phyloP scores from a whole-genome alignment of 2,329 filamentous ascomycete species.

The Monosporascus ibericus region DNA sequence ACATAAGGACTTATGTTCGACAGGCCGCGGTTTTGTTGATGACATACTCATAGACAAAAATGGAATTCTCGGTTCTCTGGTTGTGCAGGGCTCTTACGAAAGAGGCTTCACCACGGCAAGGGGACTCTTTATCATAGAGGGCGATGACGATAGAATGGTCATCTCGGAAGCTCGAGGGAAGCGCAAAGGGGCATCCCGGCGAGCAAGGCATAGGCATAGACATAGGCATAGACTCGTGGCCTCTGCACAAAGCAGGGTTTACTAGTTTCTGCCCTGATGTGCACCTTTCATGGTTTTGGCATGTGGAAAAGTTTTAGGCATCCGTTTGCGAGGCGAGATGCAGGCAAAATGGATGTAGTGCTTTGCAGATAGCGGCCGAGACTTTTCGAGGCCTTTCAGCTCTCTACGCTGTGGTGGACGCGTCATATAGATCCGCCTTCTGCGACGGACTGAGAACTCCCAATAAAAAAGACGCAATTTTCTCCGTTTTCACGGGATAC shows the following conservation, averaged over 20 bases:
- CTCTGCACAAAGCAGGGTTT: conserved; percentile 17
- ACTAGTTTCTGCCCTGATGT: conserved; percentile 22
- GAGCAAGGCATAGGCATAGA: conserved; percentile 19
- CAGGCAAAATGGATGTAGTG: conserved; percentile 12
- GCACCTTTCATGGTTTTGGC: conserved; percentile 16
- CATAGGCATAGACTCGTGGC: conserved; percentile 20
- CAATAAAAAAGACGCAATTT: conserved; percentile 28
- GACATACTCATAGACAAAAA: conserved; percentile 55
- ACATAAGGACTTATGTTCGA: conserved; percentile 23
- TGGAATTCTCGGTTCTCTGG: conserved; percentile 58
- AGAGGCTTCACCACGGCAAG: conserved; percentile 18
- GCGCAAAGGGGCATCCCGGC: conserved; percentile 25
- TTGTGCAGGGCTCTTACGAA: conserved; percentile 23
- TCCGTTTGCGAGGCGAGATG: conserved; percentile 19
- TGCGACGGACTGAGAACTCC: conserved; percentile 37
- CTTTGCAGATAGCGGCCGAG: conserved; percentile 28
- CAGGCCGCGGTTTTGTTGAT: conserved; percentile 27
- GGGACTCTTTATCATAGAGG: conserved; percentile 19
- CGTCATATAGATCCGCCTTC: conserved; percentile 25
- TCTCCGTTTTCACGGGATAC: conserved; percentile 5
- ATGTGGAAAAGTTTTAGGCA: conserved; percentile 25
- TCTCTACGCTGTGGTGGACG: conserved; percentile 28
- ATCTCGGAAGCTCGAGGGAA: conserved; percentile 25
- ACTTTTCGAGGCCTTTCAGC: conserved; percentile 27
- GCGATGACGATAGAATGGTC: conserved; percentile 29